These are phyloP conservation scores for Metschnikowia reukaufii DNA, from an alignment of 805 yeast species.

Conservation along the genomic window DNA sequence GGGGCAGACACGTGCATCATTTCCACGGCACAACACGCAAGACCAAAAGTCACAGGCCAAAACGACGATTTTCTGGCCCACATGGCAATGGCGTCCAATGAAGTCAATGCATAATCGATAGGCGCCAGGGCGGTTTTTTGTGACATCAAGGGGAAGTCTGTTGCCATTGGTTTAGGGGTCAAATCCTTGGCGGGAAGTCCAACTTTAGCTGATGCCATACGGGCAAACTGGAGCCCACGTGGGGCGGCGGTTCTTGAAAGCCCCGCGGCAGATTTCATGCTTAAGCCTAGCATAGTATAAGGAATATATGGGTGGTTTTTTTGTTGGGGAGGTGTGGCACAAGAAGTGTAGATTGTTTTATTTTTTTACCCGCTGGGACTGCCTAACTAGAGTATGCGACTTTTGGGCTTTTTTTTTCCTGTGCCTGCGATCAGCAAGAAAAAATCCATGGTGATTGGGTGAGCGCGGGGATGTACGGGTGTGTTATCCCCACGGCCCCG, in stretches of 20 bases:
- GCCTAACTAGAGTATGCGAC: background rate
- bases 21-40: slow-evolving; percentile 93
- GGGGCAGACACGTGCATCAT: slow-evolving; percentile 95
- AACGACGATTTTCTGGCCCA: slow-evolving; percentile 92
- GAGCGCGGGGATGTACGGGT: slow-evolving; percentile 18
- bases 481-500: background rate
- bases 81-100: slow-evolving; percentile 77
- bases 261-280: slow-evolving; percentile 27
- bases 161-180: slow-evolving; percentile 55
- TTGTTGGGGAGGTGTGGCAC: background rate
- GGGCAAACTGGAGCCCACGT: slow-evolving; percentile 11
- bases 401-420: background rate
- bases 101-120: slow-evolving; percentile 77
- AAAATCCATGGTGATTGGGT: slow-evolving; percentile 36
- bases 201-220: slow-evolving; percentile 23
- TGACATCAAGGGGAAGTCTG: slow-evolving; percentile 69
- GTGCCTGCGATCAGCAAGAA: slow-evolving; percentile 35
- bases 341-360: background rate
- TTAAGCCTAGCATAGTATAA: slow-evolving; percentile 27
- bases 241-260: slow-evolving; percentile 14
- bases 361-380: background rate
- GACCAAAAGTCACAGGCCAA: slow-evolving; percentile 92
- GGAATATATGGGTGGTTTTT: background rate
- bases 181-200: slow-evolving; percentile 41
- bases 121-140: slow-evolving; percentile 55